phyloP scores from a whole-genome alignment of 1,139 yeast species.

The Protomyces inundatus region DNA sequence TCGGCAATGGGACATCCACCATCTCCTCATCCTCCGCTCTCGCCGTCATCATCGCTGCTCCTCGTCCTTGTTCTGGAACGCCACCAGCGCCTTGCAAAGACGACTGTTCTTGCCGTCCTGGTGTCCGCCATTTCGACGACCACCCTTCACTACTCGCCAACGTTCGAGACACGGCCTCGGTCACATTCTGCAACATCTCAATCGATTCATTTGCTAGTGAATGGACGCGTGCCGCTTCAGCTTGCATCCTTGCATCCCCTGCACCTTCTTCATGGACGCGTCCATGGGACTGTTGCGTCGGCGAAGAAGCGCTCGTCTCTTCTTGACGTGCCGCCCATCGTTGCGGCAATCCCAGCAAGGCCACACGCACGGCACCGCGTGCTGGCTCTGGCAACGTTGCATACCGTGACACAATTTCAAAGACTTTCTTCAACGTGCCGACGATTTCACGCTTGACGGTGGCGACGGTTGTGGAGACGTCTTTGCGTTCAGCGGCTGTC shows the following conservation, averaged over 20 bases:
- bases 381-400: conserved; percentile 80
- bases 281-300: neutral
- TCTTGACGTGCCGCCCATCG: conserved; percentile 48
- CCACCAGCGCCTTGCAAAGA: neutral
- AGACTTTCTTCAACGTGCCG: conserved; percentile 81
- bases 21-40: neutral
- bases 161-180: conserved; percentile 15
- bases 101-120: neutral
- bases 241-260: neutral
- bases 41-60: neutral
- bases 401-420: conserved; percentile 76
- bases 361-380: conserved; percentile 72
- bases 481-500: conserved; percentile 32
- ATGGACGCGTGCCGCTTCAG: neutral
- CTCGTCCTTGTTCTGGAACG: neutral
- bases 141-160: conserved; percentile 14
- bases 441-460: conserved; percentile 71
- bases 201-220: neutral
- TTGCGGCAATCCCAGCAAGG: conserved; percentile 66
- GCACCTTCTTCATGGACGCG: neutral
- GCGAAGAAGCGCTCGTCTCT: neutral
- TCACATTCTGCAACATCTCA: conserved; percentile 12
- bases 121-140: conserved; percentile 3
- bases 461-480: conserved; percentile 34
- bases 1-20: neutral